phyloP scores from a whole-genome alignment of 441 rosid species.

The Capsella rubella region DNA sequence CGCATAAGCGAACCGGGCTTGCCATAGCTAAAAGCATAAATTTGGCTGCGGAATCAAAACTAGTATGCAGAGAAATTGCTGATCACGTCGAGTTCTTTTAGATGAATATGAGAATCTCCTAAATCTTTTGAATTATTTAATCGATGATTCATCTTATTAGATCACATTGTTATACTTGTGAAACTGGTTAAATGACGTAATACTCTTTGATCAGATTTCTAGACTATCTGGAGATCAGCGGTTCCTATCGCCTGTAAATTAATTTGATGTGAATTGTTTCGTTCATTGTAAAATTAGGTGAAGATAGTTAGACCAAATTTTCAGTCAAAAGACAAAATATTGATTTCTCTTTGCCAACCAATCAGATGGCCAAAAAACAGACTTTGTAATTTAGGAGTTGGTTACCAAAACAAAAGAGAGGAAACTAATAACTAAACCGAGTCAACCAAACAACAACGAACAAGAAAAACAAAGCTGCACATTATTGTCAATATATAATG shows the following conservation, averaged over 20 bases:
- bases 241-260: not conserved
- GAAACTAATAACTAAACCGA: constrained; percentile 18
- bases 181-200: constrained; percentile 4
- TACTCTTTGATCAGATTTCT: constrained; percentile 9
- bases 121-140: constrained; percentile 15
- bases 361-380: constrained; percentile 28
- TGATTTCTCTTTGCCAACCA: constrained; percentile 22
- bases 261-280: constrained; percentile 14
- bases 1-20: constrained; percentile 72
- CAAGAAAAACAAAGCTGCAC: constrained; percentile 15
- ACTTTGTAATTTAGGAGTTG: constrained; percentile 17
- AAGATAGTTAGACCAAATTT: constrained; percentile 12
- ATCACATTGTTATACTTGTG: constrained; percentile 12
- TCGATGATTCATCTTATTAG: constrained; percentile 18
- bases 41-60: constrained; percentile 69
- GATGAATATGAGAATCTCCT: constrained; percentile 31
- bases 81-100: constrained; percentile 74
- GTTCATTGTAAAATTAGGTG: constrained; percentile 21
- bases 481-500: not conserved
- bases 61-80: constrained; percentile 81
- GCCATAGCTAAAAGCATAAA: constrained; percentile 65
- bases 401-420: constrained; percentile 20
- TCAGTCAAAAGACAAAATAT: not conserved
- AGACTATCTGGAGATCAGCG: not conserved
- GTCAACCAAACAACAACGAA: constrained; percentile 1